Percentiles rank a stretch among this genome's conserved stretches.
phyloP scores from a whole-genome alignment of 1,284 basidiomycete species.

The Rhizoctonia solani region DNA sequence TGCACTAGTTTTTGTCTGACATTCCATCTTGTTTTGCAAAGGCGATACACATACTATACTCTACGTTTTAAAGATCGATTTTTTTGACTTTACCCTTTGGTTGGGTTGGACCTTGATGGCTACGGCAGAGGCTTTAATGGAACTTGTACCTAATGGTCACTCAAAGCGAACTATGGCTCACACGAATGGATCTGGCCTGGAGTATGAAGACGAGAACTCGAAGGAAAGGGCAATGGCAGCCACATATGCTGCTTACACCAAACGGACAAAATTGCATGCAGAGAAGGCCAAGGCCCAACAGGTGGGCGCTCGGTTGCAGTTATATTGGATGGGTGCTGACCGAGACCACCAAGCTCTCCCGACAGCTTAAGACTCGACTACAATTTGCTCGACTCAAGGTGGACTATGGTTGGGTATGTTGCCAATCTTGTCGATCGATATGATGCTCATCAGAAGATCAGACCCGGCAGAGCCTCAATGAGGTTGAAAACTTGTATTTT shows the following conservation, averaged over 20 bases:
- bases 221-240: constrained; percentile 31
- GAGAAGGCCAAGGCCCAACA: constrained; percentile 67
- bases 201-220: constrained; percentile 17
- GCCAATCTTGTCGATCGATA: constrained; percentile 10
- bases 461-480: constrained; percentile 62
- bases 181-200: neutral
- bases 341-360: constrained; percentile 56
- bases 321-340: neutral
- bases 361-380: constrained; percentile 72
- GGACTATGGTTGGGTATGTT: constrained; percentile 75
- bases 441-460: constrained; percentile 32
- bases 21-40: too few species aligned
- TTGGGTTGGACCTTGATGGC: constrained; percentile 9
- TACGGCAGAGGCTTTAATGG: constrained; percentile 29
- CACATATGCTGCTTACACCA: constrained; percentile 31
- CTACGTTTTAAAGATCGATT: neutral
- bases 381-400: constrained; percentile 79
- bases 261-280: constrained; percentile 30
- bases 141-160: constrained; percentile 17
- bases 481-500: constrained; percentile 78
- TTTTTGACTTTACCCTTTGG: neutral
- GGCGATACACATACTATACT: neutral
- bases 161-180: neutral
- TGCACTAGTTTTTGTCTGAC: neutral
- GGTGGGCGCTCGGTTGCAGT: constrained; percentile 55